Base-by-base conservation (phyloP, 1,139 yeast genomes). In the Magnusiomyces suaveolens region DNA sequence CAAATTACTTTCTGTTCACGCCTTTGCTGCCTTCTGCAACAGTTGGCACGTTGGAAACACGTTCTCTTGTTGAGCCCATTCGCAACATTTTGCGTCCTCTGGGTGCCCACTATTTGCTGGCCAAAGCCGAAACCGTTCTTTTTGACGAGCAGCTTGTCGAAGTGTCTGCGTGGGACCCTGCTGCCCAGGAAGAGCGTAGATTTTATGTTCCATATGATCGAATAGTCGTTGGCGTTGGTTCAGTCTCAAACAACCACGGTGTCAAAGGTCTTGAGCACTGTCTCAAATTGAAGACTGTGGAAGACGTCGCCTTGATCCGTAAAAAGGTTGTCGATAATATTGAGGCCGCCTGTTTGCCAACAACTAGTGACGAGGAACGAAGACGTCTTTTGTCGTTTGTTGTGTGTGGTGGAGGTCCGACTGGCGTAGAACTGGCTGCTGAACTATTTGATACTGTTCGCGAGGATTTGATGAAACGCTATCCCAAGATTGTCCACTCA, bases 381-480 rank as follows among this genome's bases (percentile, higher is more conserved):
- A 81, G 83, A 74, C 79, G 94, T 69, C 76, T 88, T 63, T 77
- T 88, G 63, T 83, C 84, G 60, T 82, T 89, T 63, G 89, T 88
- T 57, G 92, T 88, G 58, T 92, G 90, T 60, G 96, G 96, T 64
- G 96, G 96, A 69, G 96, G 96, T 60, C 96, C 97, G 66, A 88
- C 96, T 54, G 97, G 97, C 73, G 96, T 89, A 59, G 97, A 89
- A 71, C 86, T 87, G 65, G 96, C 96, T 61, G 97, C 95, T 66
- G 97, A 90, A 72, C 74, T 90, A 64, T 95, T 87, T 72, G 97
- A 90, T 72, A 89, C 87, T 72, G 84, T 89, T 62, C 94, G 87
- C 70, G 95, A 88, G 71, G 97, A 90, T 71, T 77, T 90, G 74
- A 75, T 75, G 65, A 85, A 83, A 72, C 87, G 95, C 94, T 83